Conservation (phyloP, 257 asterid genomes). For the Plantago major region DNA sequence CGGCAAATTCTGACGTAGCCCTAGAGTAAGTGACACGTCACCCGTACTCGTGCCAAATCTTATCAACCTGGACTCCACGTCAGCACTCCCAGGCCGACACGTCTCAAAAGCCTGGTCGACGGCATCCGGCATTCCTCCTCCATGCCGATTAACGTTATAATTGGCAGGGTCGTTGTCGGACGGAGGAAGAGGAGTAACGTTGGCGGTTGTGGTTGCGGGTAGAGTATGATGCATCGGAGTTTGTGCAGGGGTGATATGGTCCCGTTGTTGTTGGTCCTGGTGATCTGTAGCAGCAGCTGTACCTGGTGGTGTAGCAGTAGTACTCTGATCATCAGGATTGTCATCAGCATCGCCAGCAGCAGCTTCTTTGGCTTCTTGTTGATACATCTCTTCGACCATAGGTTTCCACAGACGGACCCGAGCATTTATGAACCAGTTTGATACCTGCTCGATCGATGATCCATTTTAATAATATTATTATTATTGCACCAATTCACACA, state of each 20-base stretch:
- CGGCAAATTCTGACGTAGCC: slow-evolving; percentile 86
- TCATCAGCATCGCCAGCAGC: slow-evolving; percentile 10
- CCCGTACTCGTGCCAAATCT: slow-evolving; percentile 72
- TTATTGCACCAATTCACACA: not conserved
- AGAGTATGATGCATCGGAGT: slow-evolving; percentile 40
- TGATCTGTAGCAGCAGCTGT: slow-evolving; percentile 10
- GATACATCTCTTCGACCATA: slow-evolving; percentile 99
- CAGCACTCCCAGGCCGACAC: slow-evolving; percentile 24
- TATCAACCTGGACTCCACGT: slow-evolving; percentile 47
- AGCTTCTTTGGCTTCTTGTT: slow-evolving; percentile 83
- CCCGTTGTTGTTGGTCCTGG: slow-evolving; percentile 9
- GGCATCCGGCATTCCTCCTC: slow-evolving; percentile 14
- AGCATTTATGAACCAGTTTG: slow-evolving; percentile 99
- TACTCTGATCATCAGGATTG: slow-evolving; percentile 1
- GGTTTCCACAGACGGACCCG: slow-evolving; percentile 99
- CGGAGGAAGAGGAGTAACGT: slow-evolving; percentile 32
- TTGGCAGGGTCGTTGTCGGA: slow-evolving; percentile 43
- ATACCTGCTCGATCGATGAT: slow-evolving; percentile 46
- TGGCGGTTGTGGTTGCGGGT: slow-evolving; percentile 26
- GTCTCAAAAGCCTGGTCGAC: slow-evolving; percentile 25
- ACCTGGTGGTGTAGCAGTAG: no score
- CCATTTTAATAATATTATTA: no score
- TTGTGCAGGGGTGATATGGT: slow-evolving; percentile 55
- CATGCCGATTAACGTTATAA: slow-evolving; percentile 36
- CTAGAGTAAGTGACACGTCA: slow-evolving; percentile 92